Base-by-base conservation (phyloP, 2,329 filamentous ascomycete genomes). In the Colletotrichum godetiae region DNA sequence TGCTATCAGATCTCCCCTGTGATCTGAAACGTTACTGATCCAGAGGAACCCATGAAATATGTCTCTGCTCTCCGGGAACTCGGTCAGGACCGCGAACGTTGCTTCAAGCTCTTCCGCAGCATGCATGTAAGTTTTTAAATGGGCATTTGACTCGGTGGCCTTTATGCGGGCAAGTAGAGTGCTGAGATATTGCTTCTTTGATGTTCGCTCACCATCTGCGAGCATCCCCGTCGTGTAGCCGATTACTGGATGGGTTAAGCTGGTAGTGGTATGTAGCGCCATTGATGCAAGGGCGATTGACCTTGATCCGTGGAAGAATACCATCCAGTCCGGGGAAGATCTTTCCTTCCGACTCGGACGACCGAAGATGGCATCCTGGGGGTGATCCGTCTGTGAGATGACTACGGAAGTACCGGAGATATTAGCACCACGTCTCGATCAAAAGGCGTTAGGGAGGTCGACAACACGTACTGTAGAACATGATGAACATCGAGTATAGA, bases 41-140 rank as follows among this genome's bases (percentile, higher is more conserved):
- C 82, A 84, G 11, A 82, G 76, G 72, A 85, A 84, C 1, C 82
- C 76, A 66, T 85, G 84, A 0, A 79, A 76, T n/a, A 81, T 76
- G 49, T 86, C 84, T 4, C 59, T 59, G 2, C 56, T 67, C 10
- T 67, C 63, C 1, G 46, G 19, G 11, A 56, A 64, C 67, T 37
- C 64, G 12, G 27, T 1, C 1, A 67, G 7, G 4, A 60, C 64
- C 22, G 22, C 55, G 29, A 60, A 67, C 1, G 37, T 52, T 1
- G 29, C n/a, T 27, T 53, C 56, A 10, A 67, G 13, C n/a, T 67
- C 64, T 3, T 60, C 27, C 29, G 37, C 22, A 1, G 64, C 56
- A 19, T 60, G 64, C 15, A 37, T 6, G 3, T 60, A 67, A 12
- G 27, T 27, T 6, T 1, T 27, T 4, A 24, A 13, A 13, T 11